Evolutionary conservation across 2,329 filamentous ascomycete species (phyloP), one percentile per base, ranked within the genome.

Genomic region (Fusarium tuaranense): DNA sequence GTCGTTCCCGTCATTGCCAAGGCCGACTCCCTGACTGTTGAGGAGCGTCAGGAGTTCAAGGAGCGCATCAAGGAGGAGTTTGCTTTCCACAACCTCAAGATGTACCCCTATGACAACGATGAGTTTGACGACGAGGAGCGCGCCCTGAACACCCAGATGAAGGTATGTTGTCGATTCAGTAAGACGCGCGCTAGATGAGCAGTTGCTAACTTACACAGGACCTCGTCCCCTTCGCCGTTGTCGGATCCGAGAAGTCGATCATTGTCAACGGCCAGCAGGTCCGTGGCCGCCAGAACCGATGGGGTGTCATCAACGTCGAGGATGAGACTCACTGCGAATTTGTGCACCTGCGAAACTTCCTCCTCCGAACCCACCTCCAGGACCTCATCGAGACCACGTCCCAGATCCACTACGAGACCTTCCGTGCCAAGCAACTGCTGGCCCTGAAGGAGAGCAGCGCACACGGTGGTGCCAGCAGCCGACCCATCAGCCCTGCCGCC

Each of bases 251-350:
- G 88, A 98, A 97, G 89, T 96, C 93, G 78, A 98, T 99, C 84
- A 95, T 98, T 75, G 94, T 99, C 84, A 95, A 96, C 81, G 97
- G 97, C 85, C 96, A 98, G 89, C 95, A 97, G 87, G 97, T 99
- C 75, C 95, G 95, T 77, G 97, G 95, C 77, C 95, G 97, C 81
- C 97, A 99, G 87, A 99, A 98, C 91, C 92, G 97, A 85, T 99
- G 97, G 97, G 97, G 97, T 80, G 94, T 98, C 76, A 98, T 99
- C 89, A 99, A 99, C 82, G 96, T 99, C 80, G 97, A 99, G 88
- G 96, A 99, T 80, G 97, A 99, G 89, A 97, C 93, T 87, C 97
- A 99, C 89, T 99, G 97, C 91, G 97, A 99, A 91, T 99, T 99
- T 82, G 93, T 98, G 82, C 98, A 98, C 85, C 92, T 99, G 73